These are phyloP conservation scores for Monosporozyma yasuniensis DNA, from an alignment of 805 yeast genomes.

Conservation along the genomic window DNA sequence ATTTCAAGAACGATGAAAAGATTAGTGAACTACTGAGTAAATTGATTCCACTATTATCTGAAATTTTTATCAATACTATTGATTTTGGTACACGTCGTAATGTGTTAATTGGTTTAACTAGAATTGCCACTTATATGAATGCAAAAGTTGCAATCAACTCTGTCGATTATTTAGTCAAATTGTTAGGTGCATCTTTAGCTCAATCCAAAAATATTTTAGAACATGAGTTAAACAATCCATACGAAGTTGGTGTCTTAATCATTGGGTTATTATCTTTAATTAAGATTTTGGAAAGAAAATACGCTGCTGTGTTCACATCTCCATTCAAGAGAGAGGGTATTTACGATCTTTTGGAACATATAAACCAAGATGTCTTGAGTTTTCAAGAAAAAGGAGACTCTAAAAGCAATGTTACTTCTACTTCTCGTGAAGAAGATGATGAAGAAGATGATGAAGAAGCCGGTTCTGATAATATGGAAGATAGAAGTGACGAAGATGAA, in stretches of 20 bases:
- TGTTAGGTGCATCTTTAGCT: constrained; percentile 54
- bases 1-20: constrained; percentile 15
- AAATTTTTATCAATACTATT: constrained; percentile 63
- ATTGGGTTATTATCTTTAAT: constrained; percentile 45
- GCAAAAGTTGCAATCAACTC: constrained; percentile 28
- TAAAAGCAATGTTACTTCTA: background rate
- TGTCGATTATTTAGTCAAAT: constrained; percentile 33
- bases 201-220: constrained; percentile 36
- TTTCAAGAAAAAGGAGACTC: background rate
- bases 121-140: constrained; percentile 39
- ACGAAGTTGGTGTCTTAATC: constrained; percentile 35
- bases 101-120: constrained; percentile 43
- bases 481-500: constrained; percentile 20
- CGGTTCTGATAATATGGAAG: constrained; percentile 4
- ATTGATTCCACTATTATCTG: constrained; percentile 46
- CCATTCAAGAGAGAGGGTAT: constrained; percentile 63
- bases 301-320: constrained; percentile 36
- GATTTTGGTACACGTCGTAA: constrained; percentile 55
- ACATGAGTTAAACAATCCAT: constrained; percentile 10
- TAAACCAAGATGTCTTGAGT: background rate
- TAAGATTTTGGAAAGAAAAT: constrained; percentile 35
- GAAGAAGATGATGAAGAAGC: constrained; percentile 25
- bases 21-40: constrained; percentile 34
- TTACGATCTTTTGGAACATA: constrained; percentile 8
- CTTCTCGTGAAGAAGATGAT: no score